Base-by-base conservation (phyloP, 306 rosid genomes). In the Vigna radiata region DNA sequence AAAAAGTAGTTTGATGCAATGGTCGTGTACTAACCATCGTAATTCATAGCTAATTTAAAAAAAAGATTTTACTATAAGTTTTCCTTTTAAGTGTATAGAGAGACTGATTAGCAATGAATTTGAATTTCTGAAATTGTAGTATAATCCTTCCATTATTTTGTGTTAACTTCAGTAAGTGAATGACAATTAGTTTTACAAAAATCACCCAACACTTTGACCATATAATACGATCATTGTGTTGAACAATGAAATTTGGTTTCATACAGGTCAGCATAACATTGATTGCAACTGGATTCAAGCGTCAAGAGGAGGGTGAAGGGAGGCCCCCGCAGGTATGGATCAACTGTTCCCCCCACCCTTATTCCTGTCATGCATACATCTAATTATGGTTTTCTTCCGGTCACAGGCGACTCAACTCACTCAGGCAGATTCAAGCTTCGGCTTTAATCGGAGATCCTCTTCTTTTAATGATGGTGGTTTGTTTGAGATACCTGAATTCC, bases 261-360 rank as follows among this genome's bases (percentile, higher is more conserved):
- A 7, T 79, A 60, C 88, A 92, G 97, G 96, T 90, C 41, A 92
- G 96, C 76, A 90, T 92, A 75, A 92, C 97, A 56, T 85, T 92
- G 12, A 92, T 92, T 84, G 97, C 97, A 7, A 92, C 97, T 73
- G 97, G 97, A 70, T 92, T 92, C 87, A 92, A 92, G 87, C 96
- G 96, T 80, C 96, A 88, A 83, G 96, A 92, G 81, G 97, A 90
- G 77, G 83, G 76, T 68, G 93, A 90, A 49, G 93, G 89, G 53
- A 85, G 88, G 83, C 87, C 91, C 71, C 70, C 80, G 65, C 95
- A 87, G 88, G 97, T 90, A 85, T 68, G 46, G 47, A 67, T 68
- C 37, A 65, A 15, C 58, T 13, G 49, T 58, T 29, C 52, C 61
- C 72, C 37, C 72, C 18, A 19, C 5, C 37, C 39, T 48, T 44